Conservation (phyloP, 1,284 basidiomycete genomes). For the Inonotus hispidus region DNA sequence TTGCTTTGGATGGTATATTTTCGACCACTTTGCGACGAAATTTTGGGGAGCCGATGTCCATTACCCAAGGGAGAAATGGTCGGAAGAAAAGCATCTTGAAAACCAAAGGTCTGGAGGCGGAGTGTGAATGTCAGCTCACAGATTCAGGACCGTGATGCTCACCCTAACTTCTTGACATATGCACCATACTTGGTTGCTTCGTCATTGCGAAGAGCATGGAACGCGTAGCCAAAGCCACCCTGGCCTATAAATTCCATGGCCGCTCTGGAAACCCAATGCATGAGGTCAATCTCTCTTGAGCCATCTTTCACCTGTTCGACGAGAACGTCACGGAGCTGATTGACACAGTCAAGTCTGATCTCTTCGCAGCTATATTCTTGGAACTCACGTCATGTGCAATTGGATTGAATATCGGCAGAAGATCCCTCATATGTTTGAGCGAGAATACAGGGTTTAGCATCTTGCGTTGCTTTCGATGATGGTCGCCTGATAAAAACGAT, state of each 20-base stretch:
- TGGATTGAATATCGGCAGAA: slow-evolving; percentile 27
- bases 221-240: slow-evolving; percentile 25
- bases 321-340: slow-evolving; percentile 28
- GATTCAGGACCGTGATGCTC: not conserved
- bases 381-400: slow-evolving; percentile 26
- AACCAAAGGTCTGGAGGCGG: not conserved
- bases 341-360: slow-evolving; percentile 22
- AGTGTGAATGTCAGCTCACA: not conserved
- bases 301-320: slow-evolving; percentile 16
- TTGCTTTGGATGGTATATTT: slow-evolving; percentile 4
- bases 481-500: slow-evolving; percentile 25
- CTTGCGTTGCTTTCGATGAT: slow-evolving; percentile 26
- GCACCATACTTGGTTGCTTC: slow-evolving; percentile 27
- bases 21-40: slow-evolving; percentile 15
- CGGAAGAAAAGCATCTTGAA: slow-evolving; percentile 6
- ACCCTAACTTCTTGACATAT: slow-evolving; percentile 29
- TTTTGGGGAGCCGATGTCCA: slow-evolving; percentile 19
- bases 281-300: slow-evolving; percentile 33
- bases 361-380: slow-evolving; percentile 6
- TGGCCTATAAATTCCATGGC: slow-evolving; percentile 33
- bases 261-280: slow-evolving; percentile 35
- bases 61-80: slow-evolving; percentile 11
- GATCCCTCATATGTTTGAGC: slow-evolving; percentile 25
- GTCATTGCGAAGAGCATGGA: slow-evolving; percentile 24
- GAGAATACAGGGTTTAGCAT: slow-evolving; percentile 31